A percentile compares a stretch with the other conserved stretches of the same genome.
phyloP scores from a whole-genome alignment of 306 rosid genomes.

The Bauhinia variegata region DNA sequence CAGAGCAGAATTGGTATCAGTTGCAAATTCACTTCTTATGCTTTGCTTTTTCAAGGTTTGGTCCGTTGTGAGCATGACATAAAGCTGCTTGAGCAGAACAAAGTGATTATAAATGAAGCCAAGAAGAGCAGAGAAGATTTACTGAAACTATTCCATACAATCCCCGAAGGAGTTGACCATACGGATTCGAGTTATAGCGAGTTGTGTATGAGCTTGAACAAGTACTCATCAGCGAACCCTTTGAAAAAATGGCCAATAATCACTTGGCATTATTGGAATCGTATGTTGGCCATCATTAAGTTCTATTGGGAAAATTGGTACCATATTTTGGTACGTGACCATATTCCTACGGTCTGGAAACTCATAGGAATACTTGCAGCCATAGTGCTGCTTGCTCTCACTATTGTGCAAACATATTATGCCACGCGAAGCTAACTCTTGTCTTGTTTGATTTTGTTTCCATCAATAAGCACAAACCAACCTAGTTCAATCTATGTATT shows the following conservation, averaged over 20 bases:
- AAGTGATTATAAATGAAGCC: slow-evolving; percentile 18
- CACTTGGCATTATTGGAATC: slow-evolving; percentile 32
- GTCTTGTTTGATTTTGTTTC: too few species aligned
- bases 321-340: slow-evolving; percentile 32
- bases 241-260: slow-evolving; percentile 33
- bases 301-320: slow-evolving; percentile 35
- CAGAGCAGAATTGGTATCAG: slow-evolving; percentile 36
- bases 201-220: slow-evolving; percentile 40
- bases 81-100: slow-evolving; percentile 33
- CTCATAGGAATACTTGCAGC: slow-evolving; percentile 33
- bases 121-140: slow-evolving; percentile 27
- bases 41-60: slow-evolving; percentile 40
- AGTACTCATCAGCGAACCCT: slow-evolving; percentile 30
- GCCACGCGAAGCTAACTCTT: neutral
- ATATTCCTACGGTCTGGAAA: slow-evolving; percentile 43
- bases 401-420: slow-evolving; percentile 39
- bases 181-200: slow-evolving; percentile 38
- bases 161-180: slow-evolving; percentile 34
- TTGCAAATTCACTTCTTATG: slow-evolving; percentile 42
- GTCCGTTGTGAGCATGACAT: slow-evolving; percentile 29
- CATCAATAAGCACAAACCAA: too few species aligned
- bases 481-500: too few species aligned
- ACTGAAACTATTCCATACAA: slow-evolving; percentile 11
- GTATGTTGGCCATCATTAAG: slow-evolving; percentile 13
- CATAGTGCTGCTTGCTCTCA: slow-evolving; percentile 32